These are phyloP conservation scores for Aspergillus ostianus DNA, from an alignment of 495 filamentous ascomycete species.

Conservation along the genomic window DNA sequence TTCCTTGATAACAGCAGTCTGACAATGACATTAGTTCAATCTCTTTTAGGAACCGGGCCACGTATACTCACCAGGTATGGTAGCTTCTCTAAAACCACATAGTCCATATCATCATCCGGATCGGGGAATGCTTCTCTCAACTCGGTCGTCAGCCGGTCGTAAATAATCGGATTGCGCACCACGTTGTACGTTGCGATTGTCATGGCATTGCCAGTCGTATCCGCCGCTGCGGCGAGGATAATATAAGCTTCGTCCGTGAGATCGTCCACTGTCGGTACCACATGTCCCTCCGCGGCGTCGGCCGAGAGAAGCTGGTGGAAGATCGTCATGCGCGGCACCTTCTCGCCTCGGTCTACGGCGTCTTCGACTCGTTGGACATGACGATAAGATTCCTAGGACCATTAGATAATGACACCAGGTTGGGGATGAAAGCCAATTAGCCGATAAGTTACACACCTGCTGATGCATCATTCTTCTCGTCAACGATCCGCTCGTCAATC, in stretches of 20 bases:
- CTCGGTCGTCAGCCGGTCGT: constrained; percentile 27
- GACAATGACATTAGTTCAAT: neutral
- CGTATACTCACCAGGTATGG: constrained; percentile 31
- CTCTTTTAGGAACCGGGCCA: neutral
- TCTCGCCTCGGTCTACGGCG: constrained; percentile 20
- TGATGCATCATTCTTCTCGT: constrained; percentile 24
- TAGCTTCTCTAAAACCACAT: constrained; percentile 26
- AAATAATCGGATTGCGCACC: constrained; percentile 29
- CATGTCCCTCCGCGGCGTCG: constrained; percentile 20
- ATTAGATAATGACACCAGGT: neutral
- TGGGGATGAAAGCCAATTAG: constrained; percentile 9
- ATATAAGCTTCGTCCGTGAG: constrained; percentile 34
- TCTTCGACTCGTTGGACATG: constrained; percentile 20
- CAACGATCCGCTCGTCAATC: constrained; percentile 11
- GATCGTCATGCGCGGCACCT: constrained; percentile 25
- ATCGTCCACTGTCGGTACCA: constrained; percentile 18
- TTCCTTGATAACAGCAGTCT: constrained; percentile 34
- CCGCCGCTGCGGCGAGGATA: constrained; percentile 33
- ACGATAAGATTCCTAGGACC: constrained; percentile 11
- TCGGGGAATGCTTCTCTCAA: constrained; percentile 34
- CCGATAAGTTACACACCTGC: constrained; percentile 9
- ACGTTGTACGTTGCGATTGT: constrained; percentile 37
- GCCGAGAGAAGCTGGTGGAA: constrained; percentile 35
- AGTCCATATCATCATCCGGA: constrained; percentile 17
- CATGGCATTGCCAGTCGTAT: constrained; percentile 42